Conservation (phyloP, 305 asterid genomes). For the Solanum hybrid region DNA sequence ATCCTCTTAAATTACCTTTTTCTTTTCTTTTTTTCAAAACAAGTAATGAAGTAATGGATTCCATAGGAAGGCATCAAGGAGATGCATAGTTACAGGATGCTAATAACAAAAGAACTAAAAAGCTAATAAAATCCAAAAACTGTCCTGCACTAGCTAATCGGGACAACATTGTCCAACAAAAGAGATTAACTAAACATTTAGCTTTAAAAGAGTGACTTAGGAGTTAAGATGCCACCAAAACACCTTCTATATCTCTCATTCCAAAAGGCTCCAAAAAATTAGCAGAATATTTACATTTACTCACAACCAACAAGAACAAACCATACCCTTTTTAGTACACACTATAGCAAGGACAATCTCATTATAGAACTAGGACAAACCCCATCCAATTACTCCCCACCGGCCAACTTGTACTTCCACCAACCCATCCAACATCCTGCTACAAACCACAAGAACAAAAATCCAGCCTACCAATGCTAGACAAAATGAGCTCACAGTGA, state of each 20-base stretch:
- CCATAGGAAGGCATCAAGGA: background rate
- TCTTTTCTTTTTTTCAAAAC: background rate
- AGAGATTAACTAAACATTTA: background rate
- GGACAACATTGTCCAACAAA: background rate
- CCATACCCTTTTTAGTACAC: background rate
- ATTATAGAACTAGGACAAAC: background rate
- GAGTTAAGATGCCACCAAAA: background rate
- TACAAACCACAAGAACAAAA: background rate
- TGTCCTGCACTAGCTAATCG: background rate
- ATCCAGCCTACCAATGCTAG: background rate
- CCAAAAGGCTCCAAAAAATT: background rate
- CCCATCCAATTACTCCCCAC: background rate
- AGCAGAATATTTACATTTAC: background rate
- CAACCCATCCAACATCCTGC: background rate
- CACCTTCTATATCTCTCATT: background rate
- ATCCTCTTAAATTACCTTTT: background rate
- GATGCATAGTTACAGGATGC: background rate
- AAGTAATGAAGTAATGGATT: background rate
- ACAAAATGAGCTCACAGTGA: background rate
- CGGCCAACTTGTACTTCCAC: background rate
- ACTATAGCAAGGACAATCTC: background rate
- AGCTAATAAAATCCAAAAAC: background rate
- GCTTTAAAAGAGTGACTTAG: background rate
- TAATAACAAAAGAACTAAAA: background rate
- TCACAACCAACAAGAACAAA: background rate